Evolutionary conservation across 2,329 filamentous ascomycete genomes (phyloP).

Genomic region (Mollisiaceae sp.): DNA sequence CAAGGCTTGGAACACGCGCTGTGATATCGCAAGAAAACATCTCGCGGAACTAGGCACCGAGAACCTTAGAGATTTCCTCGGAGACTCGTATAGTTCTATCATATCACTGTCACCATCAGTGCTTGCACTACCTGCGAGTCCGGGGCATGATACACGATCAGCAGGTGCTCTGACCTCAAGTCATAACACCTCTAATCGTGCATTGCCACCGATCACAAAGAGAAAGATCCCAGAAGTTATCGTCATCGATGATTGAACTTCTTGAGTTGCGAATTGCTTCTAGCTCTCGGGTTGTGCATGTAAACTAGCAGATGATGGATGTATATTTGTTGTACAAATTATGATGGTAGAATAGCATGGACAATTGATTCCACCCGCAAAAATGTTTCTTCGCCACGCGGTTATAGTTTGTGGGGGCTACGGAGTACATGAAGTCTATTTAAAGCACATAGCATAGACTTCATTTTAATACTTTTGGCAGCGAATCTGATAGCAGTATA

Average conservation of each 20-base stretch:
- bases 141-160: neutral
- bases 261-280: neutral
- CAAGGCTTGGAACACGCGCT: conserved; percentile 14
- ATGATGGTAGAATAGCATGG: no score
- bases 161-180: neutral
- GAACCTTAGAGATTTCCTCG: conserved; percentile 11
- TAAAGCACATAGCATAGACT: no score
- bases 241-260: conserved; percentile 8
- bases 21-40: conserved; percentile 14
- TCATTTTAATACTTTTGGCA: no score
- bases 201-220: conserved; percentile 1
- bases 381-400: no score
- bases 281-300: no score
- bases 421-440: no score
- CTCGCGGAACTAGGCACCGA: neutral
- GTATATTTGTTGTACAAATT: no score
- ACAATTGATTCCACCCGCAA: no score
- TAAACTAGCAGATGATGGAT: no score
- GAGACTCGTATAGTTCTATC: neutral
- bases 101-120: neutral
- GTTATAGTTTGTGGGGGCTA: no score
- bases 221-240: conserved; percentile 8
- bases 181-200: neutral
- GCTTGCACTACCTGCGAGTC: neutral
- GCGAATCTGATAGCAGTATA: no score